Conservation (phyloP, 352 stramenopile genomes). For the Phytopythium oedochilum region DNA sequence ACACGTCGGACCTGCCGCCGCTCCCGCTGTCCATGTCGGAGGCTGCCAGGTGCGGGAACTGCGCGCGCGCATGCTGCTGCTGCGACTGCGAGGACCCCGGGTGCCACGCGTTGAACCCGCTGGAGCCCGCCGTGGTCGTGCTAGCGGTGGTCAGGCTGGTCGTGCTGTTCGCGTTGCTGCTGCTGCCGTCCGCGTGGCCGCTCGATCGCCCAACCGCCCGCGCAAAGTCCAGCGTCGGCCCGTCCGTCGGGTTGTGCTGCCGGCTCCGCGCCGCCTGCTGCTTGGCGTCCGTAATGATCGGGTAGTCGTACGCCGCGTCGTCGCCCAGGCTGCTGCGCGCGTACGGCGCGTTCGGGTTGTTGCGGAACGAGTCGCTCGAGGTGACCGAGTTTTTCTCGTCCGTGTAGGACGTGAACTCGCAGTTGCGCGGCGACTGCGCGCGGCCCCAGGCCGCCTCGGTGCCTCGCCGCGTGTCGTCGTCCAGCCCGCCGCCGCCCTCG, state of each 20-base stretch:
- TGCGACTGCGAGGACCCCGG: background rate
- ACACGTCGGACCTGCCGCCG: conserved; percentile 14
- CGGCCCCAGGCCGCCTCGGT: conserved; percentile 36
- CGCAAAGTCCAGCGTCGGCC: conserved; percentile 10
- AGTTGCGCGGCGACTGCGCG: conserved; percentile 33
- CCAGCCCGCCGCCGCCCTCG: conserved; percentile 31
- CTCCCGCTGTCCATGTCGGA: conserved; percentile 16
- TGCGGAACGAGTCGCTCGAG: conserved; percentile 55
- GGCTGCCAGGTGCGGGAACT: conserved; percentile 14
- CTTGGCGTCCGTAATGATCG: conserved; percentile 21
- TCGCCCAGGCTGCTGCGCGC: background rate
- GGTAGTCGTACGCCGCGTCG: background rate
- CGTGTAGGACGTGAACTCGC: conserved; percentile 40
- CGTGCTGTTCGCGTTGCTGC: conserved; percentile 8
- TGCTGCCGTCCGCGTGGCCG: background rate
- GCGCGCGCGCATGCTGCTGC: conserved; percentile 12
- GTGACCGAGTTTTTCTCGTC: conserved; percentile 56
- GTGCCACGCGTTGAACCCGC: conserved; percentile 5
- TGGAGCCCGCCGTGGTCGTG: conserved; percentile 1
- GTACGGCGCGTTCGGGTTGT: conserved; percentile 35
- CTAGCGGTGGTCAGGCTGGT: conserved; percentile 9
- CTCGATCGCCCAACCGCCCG: background rate
- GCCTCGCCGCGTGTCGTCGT: conserved; percentile 47
- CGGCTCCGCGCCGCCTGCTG: conserved; percentile 11
- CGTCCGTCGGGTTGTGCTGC: conserved; percentile 5